A percentile compares a stretch with the other conserved stretches of the same genome.
These are phyloP conservation scores for Suillus sp. DNA, from an alignment of 768 basidiomycete genomes.

Conservation along the genomic window DNA sequence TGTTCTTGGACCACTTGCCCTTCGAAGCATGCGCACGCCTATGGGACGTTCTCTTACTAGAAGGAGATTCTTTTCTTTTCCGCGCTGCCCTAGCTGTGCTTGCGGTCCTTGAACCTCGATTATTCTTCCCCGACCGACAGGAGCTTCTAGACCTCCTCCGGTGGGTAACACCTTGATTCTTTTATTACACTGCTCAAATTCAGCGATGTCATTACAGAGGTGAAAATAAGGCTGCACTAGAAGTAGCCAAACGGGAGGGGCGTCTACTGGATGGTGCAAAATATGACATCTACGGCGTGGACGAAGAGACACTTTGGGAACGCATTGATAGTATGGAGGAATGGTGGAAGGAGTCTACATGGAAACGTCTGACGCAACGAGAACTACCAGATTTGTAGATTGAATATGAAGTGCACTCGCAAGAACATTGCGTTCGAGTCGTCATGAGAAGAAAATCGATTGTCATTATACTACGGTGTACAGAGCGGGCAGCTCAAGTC, in stretches of 20 bases:
- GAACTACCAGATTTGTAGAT: conserved; percentile 73
- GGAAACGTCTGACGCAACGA: conserved; percentile 77
- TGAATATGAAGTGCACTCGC: neutral
- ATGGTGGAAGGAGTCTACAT: conserved; percentile 93
- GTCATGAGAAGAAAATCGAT: neutral
- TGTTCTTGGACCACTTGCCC: conserved; percentile 86
- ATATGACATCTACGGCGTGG: conserved; percentile 85
- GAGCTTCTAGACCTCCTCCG: conserved; percentile 79
- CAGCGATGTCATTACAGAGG: conserved; percentile 49
- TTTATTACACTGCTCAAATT: conserved; percentile 16
- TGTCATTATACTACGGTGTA: neutral
- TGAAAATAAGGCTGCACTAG: conserved; percentile 79
- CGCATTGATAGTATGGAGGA: conserved; percentile 81
- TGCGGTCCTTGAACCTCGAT: conserved; percentile 77
- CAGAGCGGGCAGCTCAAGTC: neutral
- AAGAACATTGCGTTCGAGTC: neutral
- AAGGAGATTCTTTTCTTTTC: conserved; percentile 90
- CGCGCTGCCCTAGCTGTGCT: conserved; percentile 82
- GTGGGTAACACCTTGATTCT: conserved; percentile 41
- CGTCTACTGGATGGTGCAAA: conserved; percentile 64
- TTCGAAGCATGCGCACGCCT: conserved; percentile 88
- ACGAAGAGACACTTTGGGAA: conserved; percentile 86
- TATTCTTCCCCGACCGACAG: conserved; percentile 85
- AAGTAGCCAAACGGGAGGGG: conserved; percentile 78
- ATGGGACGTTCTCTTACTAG: conserved; percentile 86